Base-by-base conservation (phyloP, 768 basidiomycete genomes). In the Saitozyma sp. region DNA sequence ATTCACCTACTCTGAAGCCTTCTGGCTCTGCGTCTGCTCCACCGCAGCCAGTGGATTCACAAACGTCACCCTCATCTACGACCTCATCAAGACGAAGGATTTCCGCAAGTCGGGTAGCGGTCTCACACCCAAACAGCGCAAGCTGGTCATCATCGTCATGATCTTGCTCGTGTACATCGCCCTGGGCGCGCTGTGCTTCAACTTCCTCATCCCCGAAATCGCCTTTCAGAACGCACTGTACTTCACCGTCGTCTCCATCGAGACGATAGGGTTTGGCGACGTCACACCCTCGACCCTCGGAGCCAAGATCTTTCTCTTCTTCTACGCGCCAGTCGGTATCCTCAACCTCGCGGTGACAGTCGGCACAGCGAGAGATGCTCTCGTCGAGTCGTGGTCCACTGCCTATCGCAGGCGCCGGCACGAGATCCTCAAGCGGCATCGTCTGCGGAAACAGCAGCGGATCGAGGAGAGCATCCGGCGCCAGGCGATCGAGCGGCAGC, bases 121-220 rank as follows among this genome's bases (percentile, higher is more conserved):
- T 0, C 79, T 93, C 43, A 92, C 90, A 0, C 84, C 84, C 20
- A 90, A 87, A 71, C 91, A 92, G 69, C 85, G 90, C 5, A 85
- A 70, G 5, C 84, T 92, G n/a, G 85, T 88, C 40, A 87, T 92
- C 61, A 84, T 89, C 42, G 85, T 89, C 60, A 92, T 93, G 68
- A 73, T 87, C 14, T 80, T 93, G 1, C 82, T 92, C 20, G 82
- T 82, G 61, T 92, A 90, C 74, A 82, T 92, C 62, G 89, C 87
- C 0, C 70, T 92, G 9, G 91, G 91, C 6, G 85, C 87, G 0
- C 81, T 90, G 13, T 78, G 85, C 54, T 84, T 86, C 71, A 80
- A 85, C 0, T 76, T 85, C 61, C 29, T 87, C 50, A 70, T 82
- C 20, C 61, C 64, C 4, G 58, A 83, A 4, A 82, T 89, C 40